Percentiles rank a stretch among this genome's conserved stretches.
Evolutionary conservation across 2,329 filamentous ascomycete genomes (phyloP).

Genomic region (Colletotrichum noveboracense): DNA sequence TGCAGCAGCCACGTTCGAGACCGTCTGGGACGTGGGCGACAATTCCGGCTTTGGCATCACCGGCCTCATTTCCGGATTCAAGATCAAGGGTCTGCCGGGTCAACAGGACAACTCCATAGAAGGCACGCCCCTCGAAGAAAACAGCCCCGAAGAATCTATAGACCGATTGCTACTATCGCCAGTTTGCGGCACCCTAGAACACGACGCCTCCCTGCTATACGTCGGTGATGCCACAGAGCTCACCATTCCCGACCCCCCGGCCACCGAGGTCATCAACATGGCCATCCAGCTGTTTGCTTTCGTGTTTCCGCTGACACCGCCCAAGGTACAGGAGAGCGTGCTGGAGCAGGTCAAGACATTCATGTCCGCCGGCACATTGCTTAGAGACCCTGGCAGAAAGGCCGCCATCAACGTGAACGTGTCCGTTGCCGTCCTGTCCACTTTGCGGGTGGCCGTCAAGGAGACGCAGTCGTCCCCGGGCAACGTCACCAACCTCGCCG

Average conservation of each 20-base stretch:
- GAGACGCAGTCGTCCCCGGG: slow-evolving; percentile 78
- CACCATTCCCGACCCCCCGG: slow-evolving; percentile 73
- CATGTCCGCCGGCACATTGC: slow-evolving; percentile 78
- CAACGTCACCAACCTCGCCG: slow-evolving; percentile 74
- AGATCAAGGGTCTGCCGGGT: slow-evolving; percentile 72
- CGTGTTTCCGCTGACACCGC: slow-evolving; percentile 84
- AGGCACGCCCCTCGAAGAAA: slow-evolving; percentile 50
- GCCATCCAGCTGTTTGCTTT: slow-evolving; percentile 94
- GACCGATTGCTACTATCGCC: slow-evolving; percentile 70
- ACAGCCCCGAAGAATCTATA: slow-evolving; percentile 68
- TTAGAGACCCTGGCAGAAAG: slow-evolving; percentile 86
- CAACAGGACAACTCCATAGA: slow-evolving; percentile 63
- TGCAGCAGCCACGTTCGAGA: slow-evolving; percentile 88
- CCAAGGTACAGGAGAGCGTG: slow-evolving; percentile 94
- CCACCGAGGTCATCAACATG: slow-evolving; percentile 92
- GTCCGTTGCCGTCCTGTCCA: slow-evolving; percentile 78
- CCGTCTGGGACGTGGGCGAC: slow-evolving; percentile 92
- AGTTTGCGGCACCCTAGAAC: slow-evolving; percentile 82
- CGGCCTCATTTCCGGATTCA: slow-evolving; percentile 80
- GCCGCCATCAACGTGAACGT: slow-evolving; percentile 92
- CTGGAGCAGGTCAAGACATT: slow-evolving; percentile 93
- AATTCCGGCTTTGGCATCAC: slow-evolving; percentile 95
- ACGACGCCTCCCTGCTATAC: slow-evolving; percentile 87
- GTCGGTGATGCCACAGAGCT: slow-evolving; percentile 52
- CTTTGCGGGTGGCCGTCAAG: slow-evolving; percentile 82